Base-by-base conservation (phyloP, 2,329 filamentous ascomycete genomes). In the Diaporthe sp. region DNA sequence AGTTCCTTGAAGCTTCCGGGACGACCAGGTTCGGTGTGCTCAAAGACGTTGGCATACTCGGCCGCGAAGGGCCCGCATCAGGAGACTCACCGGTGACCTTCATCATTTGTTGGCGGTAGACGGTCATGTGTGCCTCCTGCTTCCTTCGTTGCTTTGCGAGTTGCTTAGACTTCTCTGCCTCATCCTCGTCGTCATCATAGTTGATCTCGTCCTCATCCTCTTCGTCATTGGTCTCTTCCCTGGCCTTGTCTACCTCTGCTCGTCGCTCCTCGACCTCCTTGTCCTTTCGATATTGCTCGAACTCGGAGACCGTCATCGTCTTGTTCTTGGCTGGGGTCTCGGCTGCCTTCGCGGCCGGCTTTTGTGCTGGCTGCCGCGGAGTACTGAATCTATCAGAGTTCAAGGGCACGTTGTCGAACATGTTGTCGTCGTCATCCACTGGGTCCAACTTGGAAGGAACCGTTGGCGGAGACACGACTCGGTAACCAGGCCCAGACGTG, bases 101-200 rank as follows among this genome's bases (percentile, higher is more conserved):
- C 94, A 96, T 97, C 95, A 97, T 98, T 83, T 97, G 94, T 82
- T 98, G 95, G 73, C 95, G 91, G 82, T 97, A 97, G 2, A 97
- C 93, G 1, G 94, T 90, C 87, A 98, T 92, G 81, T 97, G 94
- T 17, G 95, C 95, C 83, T 97, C 94, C 81, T 98, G 95, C 86
- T 96, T 97, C 79, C 92, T 91, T 76, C 95, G 89, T 81, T 97
- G 94, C 81, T 92, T 94, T 25, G 93, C 91, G 61, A 93, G 88
- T 80, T 94, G 89, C 80, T 88, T 93, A 37, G 91, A 91, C 80
- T 94, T 94, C 79, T 97, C 94, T 0, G 88, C 82, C 76, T 97
- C 95, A 78, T 97, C 94, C 55, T 96, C 93, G 59, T 94, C 93
- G 59, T 94, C 92, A 51, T 92, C 91, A 75, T 93, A 92, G 75